Percentiles rank a stretch among this genome's conserved stretches.
These are phyloP conservation scores for Nitzschia inconspicua DNA, from an alignment of 108 stramenopile species.

Conservation along the genomic window DNA sequence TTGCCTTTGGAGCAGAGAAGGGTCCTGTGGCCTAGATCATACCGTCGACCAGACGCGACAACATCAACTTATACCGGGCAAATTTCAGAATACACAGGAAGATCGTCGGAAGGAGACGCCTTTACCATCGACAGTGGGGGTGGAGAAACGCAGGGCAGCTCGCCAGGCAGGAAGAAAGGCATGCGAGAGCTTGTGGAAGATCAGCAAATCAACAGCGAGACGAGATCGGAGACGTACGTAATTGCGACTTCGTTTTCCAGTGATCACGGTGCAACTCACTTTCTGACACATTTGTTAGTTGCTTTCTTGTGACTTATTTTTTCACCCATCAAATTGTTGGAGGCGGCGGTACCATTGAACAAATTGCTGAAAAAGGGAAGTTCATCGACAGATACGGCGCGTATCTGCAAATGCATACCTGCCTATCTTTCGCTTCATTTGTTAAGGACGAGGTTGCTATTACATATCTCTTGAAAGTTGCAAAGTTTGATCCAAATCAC, in stretches of 20 bases:
- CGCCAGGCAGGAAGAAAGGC: conserved; percentile 29
- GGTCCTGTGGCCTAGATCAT: conserved; percentile 59
- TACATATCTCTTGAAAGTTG: conserved; percentile 46
- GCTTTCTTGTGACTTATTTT: conserved; percentile 77
- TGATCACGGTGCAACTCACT: background rate
- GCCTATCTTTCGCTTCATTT: conserved; percentile 53
- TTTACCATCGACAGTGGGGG: conserved; percentile 53
- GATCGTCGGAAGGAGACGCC: conserved; percentile 20
- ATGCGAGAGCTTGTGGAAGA: conserved; percentile 67
- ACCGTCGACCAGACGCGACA: background rate
- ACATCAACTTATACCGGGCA: background rate
- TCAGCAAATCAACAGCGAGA: conserved; percentile 65
- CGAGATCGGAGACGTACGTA: conserved; percentile 73
- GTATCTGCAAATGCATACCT: conserved; percentile 68
- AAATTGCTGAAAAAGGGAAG: conserved; percentile 18
- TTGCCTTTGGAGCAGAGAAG: conserved; percentile 69
- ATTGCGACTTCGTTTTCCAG: background rate
- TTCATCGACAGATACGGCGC: conserved; percentile 71
- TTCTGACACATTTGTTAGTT: conserved; percentile 30
- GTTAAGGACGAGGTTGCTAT: conserved; percentile 43
- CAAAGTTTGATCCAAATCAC: conserved; percentile 71
- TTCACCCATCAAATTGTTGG: conserved; percentile 55
- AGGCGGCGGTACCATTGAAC: conserved; percentile 8
- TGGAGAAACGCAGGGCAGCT: conserved; percentile 14
- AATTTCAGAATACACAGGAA: conserved; percentile 37